Percentiles rank a stretch among this genome's conserved stretches.
Evolutionary conservation across 371 early-diverging fungal genomes (phyloP).

Genomic region (Mucor racemosus): DNA sequence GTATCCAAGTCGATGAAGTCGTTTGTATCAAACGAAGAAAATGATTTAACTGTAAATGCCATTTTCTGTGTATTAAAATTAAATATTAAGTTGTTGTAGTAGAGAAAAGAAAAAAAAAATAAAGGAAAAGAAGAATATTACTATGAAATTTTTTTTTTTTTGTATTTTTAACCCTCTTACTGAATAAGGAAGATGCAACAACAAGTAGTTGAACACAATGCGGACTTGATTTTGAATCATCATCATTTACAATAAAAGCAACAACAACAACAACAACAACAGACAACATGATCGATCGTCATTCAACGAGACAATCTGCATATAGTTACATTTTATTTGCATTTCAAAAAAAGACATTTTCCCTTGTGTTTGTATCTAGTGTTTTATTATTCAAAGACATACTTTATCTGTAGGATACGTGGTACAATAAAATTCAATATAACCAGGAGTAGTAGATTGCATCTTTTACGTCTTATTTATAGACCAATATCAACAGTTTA

Average conservation of each 20-base stretch:
- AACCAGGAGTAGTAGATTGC: neutral
- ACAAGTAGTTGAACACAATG: neutral
- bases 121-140: neutral
- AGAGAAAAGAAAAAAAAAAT: neutral
- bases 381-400: too few relatives aligned
- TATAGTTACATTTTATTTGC: too few relatives aligned
- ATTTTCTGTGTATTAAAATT: neutral
- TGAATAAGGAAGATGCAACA: neutral
- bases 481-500: neutral
- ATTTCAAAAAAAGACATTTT: too few relatives aligned
- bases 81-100: neutral
- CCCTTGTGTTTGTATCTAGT: neutral
- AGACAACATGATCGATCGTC: neutral
- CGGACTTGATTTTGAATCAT: neutral
- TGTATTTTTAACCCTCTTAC: conserved; percentile 2
- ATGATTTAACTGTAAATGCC: neutral
- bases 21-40: neutral
- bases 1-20: conserved; percentile 26
- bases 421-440: neutral
- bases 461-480: neutral
- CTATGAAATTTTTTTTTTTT: neutral
- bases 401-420: neutral
- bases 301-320: neutral
- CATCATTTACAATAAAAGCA: neutral
- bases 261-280: neutral